Evolutionary conservation across 257 asterid species (phyloP).

Genomic region (Nicotiana benthamiana): DNA sequence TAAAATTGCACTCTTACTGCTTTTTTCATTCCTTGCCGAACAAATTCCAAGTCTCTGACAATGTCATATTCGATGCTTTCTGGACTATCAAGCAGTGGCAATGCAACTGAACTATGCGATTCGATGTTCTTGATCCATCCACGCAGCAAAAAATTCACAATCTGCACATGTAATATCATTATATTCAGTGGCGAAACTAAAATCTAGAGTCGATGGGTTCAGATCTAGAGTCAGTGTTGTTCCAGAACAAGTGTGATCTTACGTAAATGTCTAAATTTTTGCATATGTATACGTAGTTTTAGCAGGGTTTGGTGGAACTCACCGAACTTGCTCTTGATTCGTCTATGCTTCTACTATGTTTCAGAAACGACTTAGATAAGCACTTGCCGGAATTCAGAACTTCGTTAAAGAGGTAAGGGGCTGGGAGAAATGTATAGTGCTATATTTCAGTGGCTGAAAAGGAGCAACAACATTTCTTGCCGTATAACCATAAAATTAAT

Average conservation of each 20-base stretch:
- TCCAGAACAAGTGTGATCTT: neutral
- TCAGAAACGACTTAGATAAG: neutral
- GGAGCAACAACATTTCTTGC: neutral
- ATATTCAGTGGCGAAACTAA: neutral
- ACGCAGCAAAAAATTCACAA: slow-evolving; percentile 71
- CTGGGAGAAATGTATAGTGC: neutral
- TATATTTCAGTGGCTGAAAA: neutral
- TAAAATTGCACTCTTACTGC: slow-evolving; percentile 51
- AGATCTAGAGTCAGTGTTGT: neutral
- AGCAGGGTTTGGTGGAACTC: no score
- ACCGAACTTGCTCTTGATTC: no score
- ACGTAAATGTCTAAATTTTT: neutral
- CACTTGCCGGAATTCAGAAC: neutral
- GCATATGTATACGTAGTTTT: no score
- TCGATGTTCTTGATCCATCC: slow-evolving; percentile 83
- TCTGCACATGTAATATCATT: slow-evolving; percentile 28
- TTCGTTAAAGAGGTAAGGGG: neutral
- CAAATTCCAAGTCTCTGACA: slow-evolving; percentile 46
- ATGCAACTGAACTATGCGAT: slow-evolving; percentile 40
- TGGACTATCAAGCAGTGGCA: slow-evolving; percentile 57
- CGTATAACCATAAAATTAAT: no score
- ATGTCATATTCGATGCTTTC: slow-evolving; percentile 26
- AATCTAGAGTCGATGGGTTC: neutral
- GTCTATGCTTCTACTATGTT: no score
- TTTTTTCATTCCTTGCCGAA: slow-evolving; percentile 44